Evolutionary conservation across 768 basidiomycete genomes (phyloP).

Genomic region (Pleurotus platypus): DNA sequence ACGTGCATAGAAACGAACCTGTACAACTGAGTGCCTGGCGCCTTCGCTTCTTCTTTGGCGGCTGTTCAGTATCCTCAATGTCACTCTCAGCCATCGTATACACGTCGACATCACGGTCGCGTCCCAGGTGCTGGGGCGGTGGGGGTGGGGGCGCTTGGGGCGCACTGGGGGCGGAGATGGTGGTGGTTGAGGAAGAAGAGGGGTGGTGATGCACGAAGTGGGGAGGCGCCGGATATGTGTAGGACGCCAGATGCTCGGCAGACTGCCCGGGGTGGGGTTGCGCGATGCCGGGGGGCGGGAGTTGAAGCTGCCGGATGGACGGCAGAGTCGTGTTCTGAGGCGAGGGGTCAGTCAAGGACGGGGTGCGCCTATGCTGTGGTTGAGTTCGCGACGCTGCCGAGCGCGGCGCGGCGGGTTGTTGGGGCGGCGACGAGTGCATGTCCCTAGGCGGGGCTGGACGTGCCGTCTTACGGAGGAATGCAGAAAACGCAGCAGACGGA

Average conservation of each 20-base stretch:
- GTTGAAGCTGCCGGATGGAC: conserved; percentile 64
- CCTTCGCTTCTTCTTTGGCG: conserved; percentile 79
- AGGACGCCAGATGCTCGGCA: conserved; percentile 14
- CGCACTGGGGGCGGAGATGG: background rate
- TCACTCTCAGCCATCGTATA: conserved; percentile 51
- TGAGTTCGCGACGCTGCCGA: conserved; percentile 10
- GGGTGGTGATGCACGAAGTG: conserved; percentile 19
- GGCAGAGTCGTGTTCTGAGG: conserved; percentile 44
- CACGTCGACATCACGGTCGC: conserved; percentile 24
- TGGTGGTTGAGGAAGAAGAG: conserved; percentile 6
- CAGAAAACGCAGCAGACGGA: background rate
- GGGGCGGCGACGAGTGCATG: conserved; percentile 1
- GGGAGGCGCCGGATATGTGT: conserved; percentile 22
- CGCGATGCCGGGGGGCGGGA: conserved; percentile 47
- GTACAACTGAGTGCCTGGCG: conserved; percentile 84
- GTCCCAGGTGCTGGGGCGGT: conserved; percentile 16
- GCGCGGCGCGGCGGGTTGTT: background rate
- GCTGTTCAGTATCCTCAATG: conserved; percentile 49
- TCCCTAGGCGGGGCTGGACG: background rate
- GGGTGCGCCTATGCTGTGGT: conserved; percentile 18
- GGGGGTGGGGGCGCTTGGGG: conserved; percentile 12
- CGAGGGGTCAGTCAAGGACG: conserved; percentile 17
- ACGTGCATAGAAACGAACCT: conserved; percentile 42
- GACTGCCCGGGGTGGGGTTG: conserved; percentile 17
- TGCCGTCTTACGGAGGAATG: background rate